Evolutionary conservation across 2,329 filamentous ascomycete genomes (phyloP).

Genomic region (Ustulina deusta): DNA sequence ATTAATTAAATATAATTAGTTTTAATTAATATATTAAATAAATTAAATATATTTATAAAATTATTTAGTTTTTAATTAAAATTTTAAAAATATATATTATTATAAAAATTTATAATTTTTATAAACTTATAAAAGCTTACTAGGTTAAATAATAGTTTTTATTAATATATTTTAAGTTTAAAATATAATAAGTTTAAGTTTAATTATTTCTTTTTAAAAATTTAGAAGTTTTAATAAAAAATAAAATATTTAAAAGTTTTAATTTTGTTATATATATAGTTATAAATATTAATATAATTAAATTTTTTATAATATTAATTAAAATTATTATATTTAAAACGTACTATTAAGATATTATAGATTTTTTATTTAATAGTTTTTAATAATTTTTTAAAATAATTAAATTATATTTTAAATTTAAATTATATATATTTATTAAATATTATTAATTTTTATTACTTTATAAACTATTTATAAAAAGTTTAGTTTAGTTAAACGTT

Average conservation of each 20-base stretch:
- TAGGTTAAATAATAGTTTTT: neutral
- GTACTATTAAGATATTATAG: too few species aligned
- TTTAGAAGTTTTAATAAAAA: neutral
- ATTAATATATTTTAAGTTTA: neutral
- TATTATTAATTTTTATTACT: neutral
- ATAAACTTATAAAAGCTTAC: neutral
- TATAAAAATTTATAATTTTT: neutral
- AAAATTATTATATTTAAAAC: conserved; percentile 6
- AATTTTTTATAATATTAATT: neutral
- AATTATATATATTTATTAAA: neutral
- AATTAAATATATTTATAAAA: neutral
- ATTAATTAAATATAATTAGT: neutral
- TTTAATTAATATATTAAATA: neutral
- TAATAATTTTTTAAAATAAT: neutral
- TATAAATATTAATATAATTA: conserved; percentile 2
- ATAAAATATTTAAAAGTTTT: conserved; percentile 6
- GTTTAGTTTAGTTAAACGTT: neutral
- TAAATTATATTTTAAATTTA: neutral
- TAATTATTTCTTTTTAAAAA: neutral
- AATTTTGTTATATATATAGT: neutral
- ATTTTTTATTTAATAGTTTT: neutral
- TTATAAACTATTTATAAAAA: neutral
- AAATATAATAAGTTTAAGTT: neutral
- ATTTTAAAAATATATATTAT: neutral
- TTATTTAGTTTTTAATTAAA: neutral